Conservation (phyloP, 768 basidiomycete species). For the Crepidotus variabilis region DNA sequence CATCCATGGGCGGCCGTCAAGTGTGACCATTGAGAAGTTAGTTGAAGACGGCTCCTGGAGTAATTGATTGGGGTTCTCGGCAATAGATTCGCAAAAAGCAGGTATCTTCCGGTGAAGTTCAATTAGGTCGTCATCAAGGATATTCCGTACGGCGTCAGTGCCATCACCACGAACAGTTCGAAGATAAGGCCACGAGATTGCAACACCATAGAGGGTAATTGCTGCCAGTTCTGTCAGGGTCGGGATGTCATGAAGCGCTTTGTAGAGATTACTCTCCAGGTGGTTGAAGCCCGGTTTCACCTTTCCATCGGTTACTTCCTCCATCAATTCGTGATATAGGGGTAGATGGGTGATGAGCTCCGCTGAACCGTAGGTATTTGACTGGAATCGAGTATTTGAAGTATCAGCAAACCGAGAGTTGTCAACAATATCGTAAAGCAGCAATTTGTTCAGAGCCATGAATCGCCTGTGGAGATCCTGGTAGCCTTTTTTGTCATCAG, state of each 20-base stretch:
- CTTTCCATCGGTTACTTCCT: constrained; percentile 12
- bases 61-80: constrained; percentile 8
- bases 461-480: constrained; percentile 12
- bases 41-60: constrained; percentile 3
- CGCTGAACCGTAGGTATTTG: constrained; percentile 12
- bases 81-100: constrained; percentile 11
- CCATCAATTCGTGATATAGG: constrained; percentile 12
- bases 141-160: constrained; percentile 11
- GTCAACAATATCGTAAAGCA: constrained; percentile 3
- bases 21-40: constrained; percentile 3
- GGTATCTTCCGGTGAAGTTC: constrained; percentile 14
- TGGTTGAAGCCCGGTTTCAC: constrained; percentile 13
- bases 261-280: constrained; percentile 20
- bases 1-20: constrained; percentile 11
- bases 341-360: constrained; percentile 11
- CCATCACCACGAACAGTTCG: constrained; percentile 12
- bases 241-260: constrained; percentile 14
- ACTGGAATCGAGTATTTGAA: constrained; percentile 19
- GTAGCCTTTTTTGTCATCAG: constrained; percentile 25
- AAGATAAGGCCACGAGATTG: constrained; percentile 23
- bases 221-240: constrained; percentile 20
- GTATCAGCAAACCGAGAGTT: constrained; percentile 18
- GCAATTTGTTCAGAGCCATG: constrained; percentile 9
- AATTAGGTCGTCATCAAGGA: constrained; percentile 11
- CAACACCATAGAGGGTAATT: constrained; percentile 15